A percentile compares a stretch with the other conserved stretches of the same genome.
Conservation (phyloP, 2,329 filamentous ascomycete genomes). For the Drechslera avenae region DNA sequence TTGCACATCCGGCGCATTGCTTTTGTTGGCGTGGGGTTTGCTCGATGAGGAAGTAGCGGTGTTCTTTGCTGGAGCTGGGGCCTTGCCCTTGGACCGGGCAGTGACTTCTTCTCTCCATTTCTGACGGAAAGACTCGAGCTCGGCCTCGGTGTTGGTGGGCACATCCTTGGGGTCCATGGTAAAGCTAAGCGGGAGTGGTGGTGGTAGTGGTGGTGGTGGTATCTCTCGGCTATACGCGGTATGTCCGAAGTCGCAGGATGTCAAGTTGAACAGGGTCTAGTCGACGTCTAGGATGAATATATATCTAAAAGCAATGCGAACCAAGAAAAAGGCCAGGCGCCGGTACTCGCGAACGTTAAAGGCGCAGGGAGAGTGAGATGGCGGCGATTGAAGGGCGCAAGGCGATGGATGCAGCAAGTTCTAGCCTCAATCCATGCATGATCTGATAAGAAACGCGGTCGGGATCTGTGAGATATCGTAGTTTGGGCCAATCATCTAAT, state of each 20-base stretch:
- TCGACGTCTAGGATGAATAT: slow-evolving; percentile 26
- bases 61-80: slow-evolving; percentile 20
- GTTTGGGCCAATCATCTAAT: slow-evolving; percentile 8
- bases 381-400: slow-evolving; percentile 15
- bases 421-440: slow-evolving; percentile 9
- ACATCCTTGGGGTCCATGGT: slow-evolving; percentile 26
- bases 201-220: slow-evolving; percentile 37
- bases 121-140: slow-evolving; percentile 83
- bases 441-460: slow-evolving; percentile 33
- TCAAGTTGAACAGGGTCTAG: slow-evolving; percentile 14
- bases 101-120: slow-evolving; percentile 85
- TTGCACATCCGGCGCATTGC: slow-evolving; percentile 29
- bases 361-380: background rate
- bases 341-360: slow-evolving; percentile 1
- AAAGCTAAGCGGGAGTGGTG: slow-evolving; percentile 18
- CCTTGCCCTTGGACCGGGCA: slow-evolving; percentile 52
- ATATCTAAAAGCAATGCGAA: slow-evolving; percentile 21
- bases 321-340: slow-evolving; percentile 6
- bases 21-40: slow-evolving; percentile 31
- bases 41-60: slow-evolving; percentile 25
- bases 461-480: background rate
- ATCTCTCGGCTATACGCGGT: slow-evolving; percentile 25
- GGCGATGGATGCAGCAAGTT: slow-evolving; percentile 1
- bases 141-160: slow-evolving; percentile 56
- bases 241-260: slow-evolving; percentile 38